A percentile compares a stretch with the other conserved stretches of the same genome.
Evolutionary conservation across 495 filamentous ascomycete species (phyloP).

Genomic region (Aspergillus saccharolyticus): DNA sequence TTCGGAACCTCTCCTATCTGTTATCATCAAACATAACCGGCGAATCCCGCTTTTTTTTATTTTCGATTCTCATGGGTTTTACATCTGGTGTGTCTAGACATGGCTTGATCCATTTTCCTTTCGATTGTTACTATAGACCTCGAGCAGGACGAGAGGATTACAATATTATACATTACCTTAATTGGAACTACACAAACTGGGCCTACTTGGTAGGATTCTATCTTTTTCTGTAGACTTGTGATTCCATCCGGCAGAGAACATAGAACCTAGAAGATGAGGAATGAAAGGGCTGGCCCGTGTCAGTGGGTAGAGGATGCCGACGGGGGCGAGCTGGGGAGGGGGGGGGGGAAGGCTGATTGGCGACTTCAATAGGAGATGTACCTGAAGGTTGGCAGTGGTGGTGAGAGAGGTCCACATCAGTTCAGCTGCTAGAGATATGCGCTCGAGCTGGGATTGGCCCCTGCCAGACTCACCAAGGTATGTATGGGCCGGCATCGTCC

Average conservation of each 20-base stretch:
- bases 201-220: not conserved
- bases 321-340: no score
- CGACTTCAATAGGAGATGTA: not conserved
- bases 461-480: not conserved
- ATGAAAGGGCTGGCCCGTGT: not conserved
- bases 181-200: not conserved
- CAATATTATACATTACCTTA: conserved; percentile 1
- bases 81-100: no score
- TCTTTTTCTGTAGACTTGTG: not conserved
- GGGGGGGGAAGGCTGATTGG: not conserved
- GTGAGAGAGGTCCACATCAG: no score
- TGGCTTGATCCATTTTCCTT: not conserved
- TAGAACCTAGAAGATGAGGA: not conserved
- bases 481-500: no score
- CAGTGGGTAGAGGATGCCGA: no score
- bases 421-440: not conserved
- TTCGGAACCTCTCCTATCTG: conserved; percentile 5
- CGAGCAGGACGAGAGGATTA: conserved; percentile 3
- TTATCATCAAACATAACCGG: conserved; percentile 7
- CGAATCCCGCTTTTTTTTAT: no score
- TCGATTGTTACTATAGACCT: conserved; percentile 1
- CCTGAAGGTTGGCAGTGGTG: no score
- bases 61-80: no score
- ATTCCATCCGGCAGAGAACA: not conserved
- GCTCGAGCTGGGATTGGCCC: conserved; percentile 6